These are phyloP conservation scores for Gremmenia infestans DNA, from an alignment of 2,329 filamentous ascomycete genomes.

Conservation along the genomic window DNA sequence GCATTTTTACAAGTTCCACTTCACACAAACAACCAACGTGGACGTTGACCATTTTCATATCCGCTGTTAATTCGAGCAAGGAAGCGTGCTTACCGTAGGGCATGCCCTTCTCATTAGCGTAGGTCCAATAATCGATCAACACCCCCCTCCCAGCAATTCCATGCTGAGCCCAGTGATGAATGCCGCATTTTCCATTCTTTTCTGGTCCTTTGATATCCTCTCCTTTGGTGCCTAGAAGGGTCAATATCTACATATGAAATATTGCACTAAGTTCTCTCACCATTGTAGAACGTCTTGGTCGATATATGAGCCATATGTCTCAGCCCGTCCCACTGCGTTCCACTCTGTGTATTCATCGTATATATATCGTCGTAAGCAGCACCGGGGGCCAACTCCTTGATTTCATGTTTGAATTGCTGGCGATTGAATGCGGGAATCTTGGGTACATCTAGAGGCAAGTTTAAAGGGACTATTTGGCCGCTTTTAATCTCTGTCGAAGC, in stretches of 20 bases:
- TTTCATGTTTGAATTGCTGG: conserved; percentile 31
- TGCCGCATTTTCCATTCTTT: conserved; percentile 25
- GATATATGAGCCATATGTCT: conserved; percentile 35
- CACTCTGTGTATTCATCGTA: conserved; percentile 53
- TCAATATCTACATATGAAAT: background rate
- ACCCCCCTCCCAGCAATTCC: conserved; percentile 54
- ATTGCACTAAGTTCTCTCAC: background rate
- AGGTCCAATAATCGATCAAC: conserved; percentile 47
- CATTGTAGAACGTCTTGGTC: conserved; percentile 27
- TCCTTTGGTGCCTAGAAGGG: conserved; percentile 16
- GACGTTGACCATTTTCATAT: too few relatives aligned
- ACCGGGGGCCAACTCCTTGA: conserved; percentile 23
- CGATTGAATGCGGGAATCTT: conserved; percentile 34
- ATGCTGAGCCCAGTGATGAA: conserved; percentile 30
- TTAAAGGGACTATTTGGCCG: conserved; percentile 35
- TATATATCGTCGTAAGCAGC: conserved; percentile 56
- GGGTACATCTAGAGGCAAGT: conserved; percentile 29
- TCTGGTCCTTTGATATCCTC: conserved; percentile 24
- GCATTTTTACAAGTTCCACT: background rate
- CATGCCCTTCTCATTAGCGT: conserved; percentile 36
- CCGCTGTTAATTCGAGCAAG: background rate
- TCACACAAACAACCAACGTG: too few relatives aligned
- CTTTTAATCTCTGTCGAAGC: conserved; percentile 39
- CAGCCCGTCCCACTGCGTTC: conserved; percentile 54
- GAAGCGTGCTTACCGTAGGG: conserved; percentile 26